Evolutionary conservation across 2,329 filamentous ascomycete genomes (phyloP), one percentile per base, ranked within the genome.

Genomic region (Dryadomyces sulphureus): DNA sequence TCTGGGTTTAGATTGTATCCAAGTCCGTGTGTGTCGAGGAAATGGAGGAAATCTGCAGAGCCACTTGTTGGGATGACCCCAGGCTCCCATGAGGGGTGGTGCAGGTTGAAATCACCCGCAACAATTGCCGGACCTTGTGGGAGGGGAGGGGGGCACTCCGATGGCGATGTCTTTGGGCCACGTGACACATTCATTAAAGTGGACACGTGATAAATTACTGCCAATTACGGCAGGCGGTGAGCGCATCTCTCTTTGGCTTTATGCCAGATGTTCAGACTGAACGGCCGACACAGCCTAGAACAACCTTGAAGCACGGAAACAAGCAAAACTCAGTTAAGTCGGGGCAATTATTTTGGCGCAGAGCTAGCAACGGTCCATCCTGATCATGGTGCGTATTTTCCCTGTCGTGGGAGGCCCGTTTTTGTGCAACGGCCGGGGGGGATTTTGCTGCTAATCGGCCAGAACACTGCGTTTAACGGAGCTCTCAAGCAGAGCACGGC

Each of bases 401-500:
- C 9, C 17, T 19, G 34, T 19, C 11, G 4, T 36, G 16, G 27
- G 9, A 27, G 25, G 25, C 16, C 17, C 9, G 2, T 36, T 17
- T 8, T 36, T 36, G 6, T 41, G 11, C 20, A 5, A 17, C 12
- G n/a, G n/a, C n/a, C n/a, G n/a, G n/a, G n/a, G n/a, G n/a, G n/a
- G n/a, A n/a, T n/a, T n/a, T n/a, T n/a, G n/a, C n/a, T n/a, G n/a
- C n/a, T n/a, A n/a, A n/a, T 30, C 5, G n/a, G 3, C 16, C 38
- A 88, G 85, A 90, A 89, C 60, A 80, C 82, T 14, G 73, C 87
- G 52, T 93, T 92, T 72, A 93, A 93, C 64, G 83, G 82, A 43
- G 86, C 86, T 45, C 72, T 92, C 45, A 88, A 89, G 65, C 86
- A 93, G 67, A 87, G 81, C 49, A 85, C 83, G 47, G 74, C 81